These are phyloP conservation scores for Populus trichocarpa DNA, from an alignment of 441 rosid genomes.

Conservation along the genomic window DNA sequence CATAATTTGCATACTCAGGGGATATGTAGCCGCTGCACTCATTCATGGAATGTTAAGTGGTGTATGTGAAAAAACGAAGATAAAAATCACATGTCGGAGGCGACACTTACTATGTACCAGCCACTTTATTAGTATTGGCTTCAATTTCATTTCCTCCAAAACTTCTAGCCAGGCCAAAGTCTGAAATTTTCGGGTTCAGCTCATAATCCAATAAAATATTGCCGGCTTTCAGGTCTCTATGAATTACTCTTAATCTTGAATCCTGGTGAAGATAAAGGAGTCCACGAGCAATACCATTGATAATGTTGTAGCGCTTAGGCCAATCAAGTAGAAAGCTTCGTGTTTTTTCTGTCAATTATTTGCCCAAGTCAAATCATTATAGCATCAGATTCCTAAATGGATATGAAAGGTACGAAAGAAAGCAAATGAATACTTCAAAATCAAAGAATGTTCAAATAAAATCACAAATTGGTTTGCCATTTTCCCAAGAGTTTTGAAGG, in stretches of 20 bases:
- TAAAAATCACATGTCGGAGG: not conserved
- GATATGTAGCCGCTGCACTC: not conserved
- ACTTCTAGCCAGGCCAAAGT: not conserved
- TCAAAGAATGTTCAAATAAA: no score
- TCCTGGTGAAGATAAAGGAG: slow-evolving; percentile 45
- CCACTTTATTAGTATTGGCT: not conserved
- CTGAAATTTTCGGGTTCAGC: not conserved
- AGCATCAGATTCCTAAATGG: not conserved
- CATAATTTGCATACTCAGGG: not conserved
- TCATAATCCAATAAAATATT: slow-evolving; percentile 5
- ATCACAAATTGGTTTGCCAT: not conserved
- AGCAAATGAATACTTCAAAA: not conserved
- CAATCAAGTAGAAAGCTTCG: slow-evolving; percentile 20
- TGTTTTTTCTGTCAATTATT: slow-evolving; percentile 14
- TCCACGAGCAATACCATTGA: slow-evolving; percentile 37
- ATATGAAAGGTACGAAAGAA: not conserved
- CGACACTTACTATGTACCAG: slow-evolving; percentile 2
- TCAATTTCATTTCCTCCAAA: not conserved
- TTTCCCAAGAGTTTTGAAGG: no score
- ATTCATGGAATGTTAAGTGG: not conserved
- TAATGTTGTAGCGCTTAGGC: slow-evolving; percentile 24
- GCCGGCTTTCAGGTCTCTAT: slow-evolving; percentile 34
- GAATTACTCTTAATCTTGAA: slow-evolving; percentile 35
- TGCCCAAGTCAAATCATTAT: not conserved
- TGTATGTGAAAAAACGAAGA: not conserved